Conservation (phyloP, 768 basidiomycete species). For the Suillus luteus region DNA sequence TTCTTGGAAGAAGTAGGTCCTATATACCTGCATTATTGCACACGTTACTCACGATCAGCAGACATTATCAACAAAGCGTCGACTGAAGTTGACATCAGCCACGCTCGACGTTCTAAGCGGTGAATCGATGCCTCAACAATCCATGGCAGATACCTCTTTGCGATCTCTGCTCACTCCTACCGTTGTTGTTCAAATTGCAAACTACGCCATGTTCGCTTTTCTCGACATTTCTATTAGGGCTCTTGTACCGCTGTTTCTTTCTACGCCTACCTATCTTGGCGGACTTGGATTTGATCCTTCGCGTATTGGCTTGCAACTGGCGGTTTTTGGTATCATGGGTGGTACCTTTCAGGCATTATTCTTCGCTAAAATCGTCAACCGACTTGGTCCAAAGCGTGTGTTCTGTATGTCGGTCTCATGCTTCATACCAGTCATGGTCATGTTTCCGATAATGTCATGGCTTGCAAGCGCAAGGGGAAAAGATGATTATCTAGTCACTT, state of each 20-base stretch:
- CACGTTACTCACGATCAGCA: not conserved
- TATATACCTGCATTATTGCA: too few species aligned
- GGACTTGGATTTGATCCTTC: slow-evolving; percentile 44
- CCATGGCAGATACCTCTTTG: slow-evolving; percentile 32
- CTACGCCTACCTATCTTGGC: slow-evolving; percentile 44
- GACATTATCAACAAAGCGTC: not conserved
- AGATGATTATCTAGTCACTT: slow-evolving; percentile 38
- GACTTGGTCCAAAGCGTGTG: slow-evolving; percentile 43
- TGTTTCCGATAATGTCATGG: slow-evolving; percentile 49
- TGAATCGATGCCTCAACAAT: not conserved
- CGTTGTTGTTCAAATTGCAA: slow-evolving; percentile 44
- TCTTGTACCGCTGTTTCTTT: slow-evolving; percentile 49
- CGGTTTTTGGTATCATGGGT: slow-evolving; percentile 36
- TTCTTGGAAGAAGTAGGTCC: slow-evolving; percentile 35
- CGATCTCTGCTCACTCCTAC: slow-evolving; percentile 31
- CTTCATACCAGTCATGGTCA: slow-evolving; percentile 40
- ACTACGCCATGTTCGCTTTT: slow-evolving; percentile 45
- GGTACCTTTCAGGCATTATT: slow-evolving; percentile 44
- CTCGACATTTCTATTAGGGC: slow-evolving; percentile 42
- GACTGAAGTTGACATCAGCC: not conserved
- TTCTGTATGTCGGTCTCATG: slow-evolving; percentile 41
- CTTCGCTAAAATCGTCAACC: slow-evolving; percentile 40
- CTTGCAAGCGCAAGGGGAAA: slow-evolving; percentile 35
- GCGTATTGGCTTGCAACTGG: slow-evolving; percentile 41
- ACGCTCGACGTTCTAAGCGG: not conserved